Percentiles rank a stretch among this genome's conserved stretches.
These are phyloP conservation scores for Hamamelis virginiana DNA, from an alignment of 164 flowering plant species.

Conservation along the genomic window DNA sequence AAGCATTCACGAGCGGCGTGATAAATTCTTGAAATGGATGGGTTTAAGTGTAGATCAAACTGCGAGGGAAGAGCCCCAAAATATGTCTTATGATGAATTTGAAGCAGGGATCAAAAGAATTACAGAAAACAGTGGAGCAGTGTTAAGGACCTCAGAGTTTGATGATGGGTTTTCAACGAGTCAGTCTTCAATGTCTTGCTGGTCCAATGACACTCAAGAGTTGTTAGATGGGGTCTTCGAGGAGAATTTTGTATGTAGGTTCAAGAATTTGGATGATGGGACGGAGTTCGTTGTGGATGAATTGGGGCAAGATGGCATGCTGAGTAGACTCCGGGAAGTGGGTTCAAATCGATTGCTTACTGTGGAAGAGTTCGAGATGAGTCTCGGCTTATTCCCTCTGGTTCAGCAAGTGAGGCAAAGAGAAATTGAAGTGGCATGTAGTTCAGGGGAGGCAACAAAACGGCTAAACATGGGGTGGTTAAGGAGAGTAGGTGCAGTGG, in stretches of 20 bases:
- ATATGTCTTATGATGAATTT: constrained; percentile 8
- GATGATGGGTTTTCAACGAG: constrained; percentile 35
- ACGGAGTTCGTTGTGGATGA: constrained; percentile 39
- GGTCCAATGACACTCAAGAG: constrained; percentile 21
- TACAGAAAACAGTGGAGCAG: constrained; percentile 43
- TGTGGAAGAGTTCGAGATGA: constrained; percentile 42
- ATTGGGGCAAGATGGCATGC: constrained; percentile 30
- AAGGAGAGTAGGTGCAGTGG: constrained; percentile 37
- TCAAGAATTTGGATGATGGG: constrained; percentile 50
- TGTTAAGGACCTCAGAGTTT: constrained; percentile 30
- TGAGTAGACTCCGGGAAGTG: constrained; percentile 32
- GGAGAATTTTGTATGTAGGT: constrained; percentile 26
- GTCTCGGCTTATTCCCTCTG: constrained; percentile 36
- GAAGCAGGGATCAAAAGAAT: constrained; percentile 31
- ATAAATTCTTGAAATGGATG: constrained; percentile 50
- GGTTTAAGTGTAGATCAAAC: constrained; percentile 33
- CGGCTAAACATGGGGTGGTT: constrained; percentile 41
- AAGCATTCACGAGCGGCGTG: constrained; percentile 53
- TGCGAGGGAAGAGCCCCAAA: constrained; percentile 16
- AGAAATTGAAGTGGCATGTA: constrained; percentile 6
- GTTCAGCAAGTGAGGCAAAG: constrained; percentile 26
- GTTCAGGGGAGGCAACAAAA: constrained; percentile 12
- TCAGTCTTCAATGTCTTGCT: constrained; percentile 32
- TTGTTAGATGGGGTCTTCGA: constrained; percentile 20
- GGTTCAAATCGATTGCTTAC: constrained; percentile 36